Evolutionary conservation across 148 eudicot genomes (phyloP), one percentile per base, ranked within the genome.

Genomic region (Arctostaphylos glauca): DNA sequence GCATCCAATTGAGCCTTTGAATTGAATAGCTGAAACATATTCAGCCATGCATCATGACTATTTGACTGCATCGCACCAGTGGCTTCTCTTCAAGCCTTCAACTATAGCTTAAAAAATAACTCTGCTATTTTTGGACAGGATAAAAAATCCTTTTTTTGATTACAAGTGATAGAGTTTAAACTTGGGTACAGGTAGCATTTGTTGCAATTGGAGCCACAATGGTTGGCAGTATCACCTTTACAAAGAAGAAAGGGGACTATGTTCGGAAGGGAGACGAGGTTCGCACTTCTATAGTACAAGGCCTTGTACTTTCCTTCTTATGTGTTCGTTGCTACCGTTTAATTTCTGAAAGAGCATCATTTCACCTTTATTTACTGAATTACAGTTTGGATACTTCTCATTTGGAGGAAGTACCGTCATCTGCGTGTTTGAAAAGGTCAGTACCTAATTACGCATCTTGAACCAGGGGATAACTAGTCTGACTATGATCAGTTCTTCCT

Each of bases 371-470:
- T 81, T 77, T 54, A 31, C 52, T 81, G 52, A 47, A 81, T 50
- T 92, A 70, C 91, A 96, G 99, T 90, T 94, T 85, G 99, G 99
- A 71, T 94, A 96, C 85, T 96, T 96, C 88, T 94, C 99, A 58
- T 96, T 96, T 86, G 99, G 99, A 81, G 99, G 99, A 85, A 96
- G 99, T 90, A 96, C 99, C 59, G 97, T 93, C 49, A 94, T 96
- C 82, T 93, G 97, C 38, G 88, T 96, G 84, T 96, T 96, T 88
- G 97, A 96, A 86, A 96, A 96, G 99, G 99, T 96, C 73, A 41
- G 92, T 86, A 53, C 71, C 78, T 23, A 5, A 19, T 47, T 66
- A 68, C 16, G 18, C 18, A 68, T 68, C 80, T 68, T 68, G 60
- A 31, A 31, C 50, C 23, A 3, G n/a, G 75, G 25, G 53, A 23